phyloP scores from a whole-genome alignment of 768 basidiomycete genomes.

The Dentipellis fragilis region DNA sequence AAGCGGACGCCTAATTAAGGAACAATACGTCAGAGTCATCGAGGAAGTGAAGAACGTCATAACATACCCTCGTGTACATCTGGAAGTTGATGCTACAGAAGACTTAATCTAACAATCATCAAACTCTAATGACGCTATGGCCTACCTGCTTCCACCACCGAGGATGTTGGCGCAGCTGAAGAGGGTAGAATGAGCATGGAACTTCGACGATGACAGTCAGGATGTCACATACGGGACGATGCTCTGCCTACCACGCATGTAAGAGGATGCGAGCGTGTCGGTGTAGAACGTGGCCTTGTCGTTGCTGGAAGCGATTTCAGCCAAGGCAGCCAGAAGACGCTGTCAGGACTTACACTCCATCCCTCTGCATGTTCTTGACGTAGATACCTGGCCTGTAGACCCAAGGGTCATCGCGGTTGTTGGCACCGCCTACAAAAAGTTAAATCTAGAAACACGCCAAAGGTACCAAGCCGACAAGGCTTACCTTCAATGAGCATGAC shows the following conservation, averaged over 20 bases:
- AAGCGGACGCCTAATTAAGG: slow-evolving; percentile 48
- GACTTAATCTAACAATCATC: slow-evolving; percentile 1
- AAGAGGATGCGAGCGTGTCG: slow-evolving; percentile 45
- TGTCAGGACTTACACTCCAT: slow-evolving; percentile 42
- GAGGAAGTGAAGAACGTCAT: not conserved
- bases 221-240: slow-evolving; percentile 50
- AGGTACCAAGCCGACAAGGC: not conserved
- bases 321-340: not conserved
- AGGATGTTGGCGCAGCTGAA: slow-evolving; percentile 48
- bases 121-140: not conserved
- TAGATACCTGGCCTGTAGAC: slow-evolving; percentile 66
- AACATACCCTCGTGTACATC: slow-evolving; percentile 20
- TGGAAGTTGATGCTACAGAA: slow-evolving; percentile 61
- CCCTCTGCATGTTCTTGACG: slow-evolving; percentile 61
- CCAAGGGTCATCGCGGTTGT: slow-evolving; percentile 69
- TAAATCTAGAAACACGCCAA: not conserved
- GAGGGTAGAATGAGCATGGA: not conserved
- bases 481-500: slow-evolving; percentile 68
- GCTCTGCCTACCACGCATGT: slow-evolving; percentile 51
- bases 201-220: not conserved
- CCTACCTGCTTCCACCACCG: slow-evolving; percentile 12
- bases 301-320: slow-evolving; percentile 32
- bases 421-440: slow-evolving; percentile 39
- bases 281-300: slow-evolving; percentile 68
- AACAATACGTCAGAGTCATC: not conserved